Evolutionary conservation across 192 early-diverging fungal species (phyloP).

Genomic region (Mortierella antarctica): DNA sequence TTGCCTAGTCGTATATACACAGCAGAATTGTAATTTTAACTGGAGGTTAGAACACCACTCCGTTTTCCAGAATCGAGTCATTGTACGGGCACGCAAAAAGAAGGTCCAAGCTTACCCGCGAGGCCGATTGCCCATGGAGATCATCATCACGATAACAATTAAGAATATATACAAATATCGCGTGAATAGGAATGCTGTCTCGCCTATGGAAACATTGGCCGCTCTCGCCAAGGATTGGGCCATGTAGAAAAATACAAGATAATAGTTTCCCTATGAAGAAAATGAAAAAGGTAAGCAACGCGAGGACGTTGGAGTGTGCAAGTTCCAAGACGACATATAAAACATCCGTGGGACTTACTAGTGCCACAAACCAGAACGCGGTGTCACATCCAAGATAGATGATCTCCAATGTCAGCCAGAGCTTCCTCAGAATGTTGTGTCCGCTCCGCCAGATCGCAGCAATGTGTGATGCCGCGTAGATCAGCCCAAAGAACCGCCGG

Average conservation of each 20-base stretch:
- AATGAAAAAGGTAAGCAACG: background rate
- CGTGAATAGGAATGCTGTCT: constrained; percentile 39
- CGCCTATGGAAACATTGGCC: constrained; percentile 17
- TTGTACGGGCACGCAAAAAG: background rate
- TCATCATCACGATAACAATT: constrained; percentile 53
- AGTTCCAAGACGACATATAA: background rate
- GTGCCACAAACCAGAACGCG: constrained; percentile 46
- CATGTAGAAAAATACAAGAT: constrained; percentile 51
- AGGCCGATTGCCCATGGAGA: constrained; percentile 51
- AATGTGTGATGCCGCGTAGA: constrained; percentile 43
- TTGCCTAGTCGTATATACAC: constrained; percentile 21
- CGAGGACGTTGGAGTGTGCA: background rate
- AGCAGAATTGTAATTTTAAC: background rate
- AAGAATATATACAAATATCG: constrained; percentile 43
- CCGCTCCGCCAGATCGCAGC: constrained; percentile 46
- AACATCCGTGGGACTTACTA: constrained; percentile 8
- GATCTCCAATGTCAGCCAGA: constrained; percentile 49
- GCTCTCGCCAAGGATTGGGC: constrained; percentile 25
- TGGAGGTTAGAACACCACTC: background rate
- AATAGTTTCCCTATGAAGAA: constrained; percentile 40
- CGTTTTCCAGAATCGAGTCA: background rate
- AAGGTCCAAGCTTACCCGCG: constrained; percentile 27
- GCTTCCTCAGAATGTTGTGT: constrained; percentile 32
- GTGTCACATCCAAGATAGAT: constrained; percentile 53
- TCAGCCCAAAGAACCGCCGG: constrained; percentile 43